Evolutionary conservation across 805 yeast species (phyloP).

Genomic region (Ogataea kodamae): DNA sequence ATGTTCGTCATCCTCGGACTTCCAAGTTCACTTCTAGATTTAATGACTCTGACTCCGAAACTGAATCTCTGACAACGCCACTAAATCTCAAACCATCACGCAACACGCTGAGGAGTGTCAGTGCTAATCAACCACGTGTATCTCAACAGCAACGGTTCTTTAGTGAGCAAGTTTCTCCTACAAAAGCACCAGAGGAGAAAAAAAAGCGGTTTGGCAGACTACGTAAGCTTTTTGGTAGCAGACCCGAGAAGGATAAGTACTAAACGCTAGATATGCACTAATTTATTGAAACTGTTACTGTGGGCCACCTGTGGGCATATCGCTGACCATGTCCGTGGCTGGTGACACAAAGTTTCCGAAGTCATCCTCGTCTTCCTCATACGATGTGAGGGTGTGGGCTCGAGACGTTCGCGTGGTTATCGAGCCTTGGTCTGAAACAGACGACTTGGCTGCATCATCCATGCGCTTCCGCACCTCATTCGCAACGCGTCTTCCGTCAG

Average conservation of each 20-base stretch:
- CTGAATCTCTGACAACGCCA: constrained; percentile 10
- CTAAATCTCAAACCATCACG: constrained; percentile 18
- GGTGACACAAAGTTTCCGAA: constrained; percentile 34
- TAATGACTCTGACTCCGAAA: constrained; percentile 59
- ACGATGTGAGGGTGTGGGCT: constrained; percentile 22
- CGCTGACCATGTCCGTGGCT: constrained; percentile 20
- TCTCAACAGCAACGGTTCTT: constrained; percentile 21
- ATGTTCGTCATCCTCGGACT: constrained; percentile 7
- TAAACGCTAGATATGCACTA: constrained; percentile 1
- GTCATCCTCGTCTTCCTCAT: constrained; percentile 31
- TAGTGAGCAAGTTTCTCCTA: constrained; percentile 25
- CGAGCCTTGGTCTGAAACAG: constrained; percentile 20
- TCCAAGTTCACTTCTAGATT: constrained; percentile 48
- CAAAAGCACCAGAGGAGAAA: constrained; percentile 22
- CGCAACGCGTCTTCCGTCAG: constrained; percentile 92
- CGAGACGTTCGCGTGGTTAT: constrained; percentile 18
- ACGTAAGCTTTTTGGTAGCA: constrained; percentile 34
- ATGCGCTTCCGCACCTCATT: constrained; percentile 82
- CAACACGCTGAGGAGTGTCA: constrained; percentile 27
- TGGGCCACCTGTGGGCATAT: constrained; percentile 22
- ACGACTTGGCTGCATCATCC: constrained; percentile 56
- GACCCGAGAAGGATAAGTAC: neutral
- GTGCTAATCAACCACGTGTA: constrained; percentile 17
- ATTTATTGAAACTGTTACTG: constrained; percentile 10
- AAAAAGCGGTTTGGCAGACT: constrained; percentile 34